Evolutionary conservation across 2,329 filamentous ascomycete species (phyloP).

Genomic region (Pseudopyricularia javanii): DNA sequence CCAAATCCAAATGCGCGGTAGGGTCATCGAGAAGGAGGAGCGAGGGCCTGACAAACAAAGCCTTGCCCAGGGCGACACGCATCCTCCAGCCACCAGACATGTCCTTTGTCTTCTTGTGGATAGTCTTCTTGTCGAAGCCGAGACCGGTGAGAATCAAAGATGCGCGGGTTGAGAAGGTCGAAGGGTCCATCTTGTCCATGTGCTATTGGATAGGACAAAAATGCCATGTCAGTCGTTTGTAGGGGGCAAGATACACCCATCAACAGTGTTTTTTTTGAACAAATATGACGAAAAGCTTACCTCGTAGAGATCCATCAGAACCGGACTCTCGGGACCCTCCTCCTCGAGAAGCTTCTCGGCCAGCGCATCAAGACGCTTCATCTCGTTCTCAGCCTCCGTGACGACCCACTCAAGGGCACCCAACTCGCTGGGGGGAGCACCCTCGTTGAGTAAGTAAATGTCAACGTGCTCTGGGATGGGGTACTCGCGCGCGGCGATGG

Average conservation of each 20-base stretch:
- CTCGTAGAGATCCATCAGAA: constrained; percentile 91
- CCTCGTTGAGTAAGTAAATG: constrained; percentile 96
- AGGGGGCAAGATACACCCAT: neutral
- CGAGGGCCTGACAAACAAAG: constrained; percentile 95
- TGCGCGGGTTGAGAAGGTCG: constrained; percentile 89
- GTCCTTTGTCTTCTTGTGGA: constrained; percentile 99
- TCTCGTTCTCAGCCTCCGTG: constrained; percentile 81
- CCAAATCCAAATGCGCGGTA: constrained; percentile 96
- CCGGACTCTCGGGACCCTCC: constrained; percentile 79
- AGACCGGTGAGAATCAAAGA: constrained; percentile 97
- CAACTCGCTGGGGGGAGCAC: constrained; percentile 75
- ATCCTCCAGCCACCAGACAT: constrained; percentile 99
- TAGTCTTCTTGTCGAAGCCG: constrained; percentile 96
- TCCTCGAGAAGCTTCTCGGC: constrained; percentile 86
- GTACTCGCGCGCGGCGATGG: constrained; percentile 86
- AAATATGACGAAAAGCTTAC: constrained; percentile 46
- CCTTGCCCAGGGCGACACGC: constrained; percentile 95
- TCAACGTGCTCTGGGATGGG: constrained; percentile 94
- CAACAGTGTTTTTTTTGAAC: too few relatives aligned
- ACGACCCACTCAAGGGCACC: constrained; percentile 98
- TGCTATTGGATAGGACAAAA: constrained; percentile 43
- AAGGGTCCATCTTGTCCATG: constrained; percentile 98
- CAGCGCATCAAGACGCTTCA: constrained; percentile 77
- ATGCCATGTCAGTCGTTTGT: neutral
- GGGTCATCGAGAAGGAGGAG: constrained; percentile 94